phyloP scores from a whole-genome alignment of 106 monocot species.

The Agapanthus africanus region DNA sequence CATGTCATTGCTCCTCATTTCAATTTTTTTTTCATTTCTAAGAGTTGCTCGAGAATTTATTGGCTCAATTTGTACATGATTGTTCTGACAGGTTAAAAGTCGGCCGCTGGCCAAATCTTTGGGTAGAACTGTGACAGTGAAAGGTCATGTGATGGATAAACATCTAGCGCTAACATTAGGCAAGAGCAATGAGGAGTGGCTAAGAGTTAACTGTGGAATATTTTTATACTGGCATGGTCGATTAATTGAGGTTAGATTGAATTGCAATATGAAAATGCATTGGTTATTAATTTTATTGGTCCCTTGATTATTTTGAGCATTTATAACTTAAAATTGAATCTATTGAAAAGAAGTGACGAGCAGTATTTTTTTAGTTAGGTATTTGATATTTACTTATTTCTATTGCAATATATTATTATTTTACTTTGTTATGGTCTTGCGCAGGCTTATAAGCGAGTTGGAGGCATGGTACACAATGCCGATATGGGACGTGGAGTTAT shows the following conservation, averaged over 20 bases:
- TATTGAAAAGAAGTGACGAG: no score
- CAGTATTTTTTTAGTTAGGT: neutral
- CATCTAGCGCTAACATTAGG: constrained; percentile 45
- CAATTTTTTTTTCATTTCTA: neutral
- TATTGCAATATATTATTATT: neutral
- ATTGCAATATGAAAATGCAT: neutral
- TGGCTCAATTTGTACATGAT: neutral
- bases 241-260: constrained; percentile 60
- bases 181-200: constrained; percentile 48
- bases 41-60: neutral
- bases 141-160: constrained; percentile 47
- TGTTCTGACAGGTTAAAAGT: constrained; percentile 48
- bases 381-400: neutral
- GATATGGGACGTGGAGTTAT: constrained; percentile 71
- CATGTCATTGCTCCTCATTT: no score
- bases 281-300: no score
- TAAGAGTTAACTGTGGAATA: constrained; percentile 58
- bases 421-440: neutral
- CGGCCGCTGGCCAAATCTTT: constrained; percentile 44
- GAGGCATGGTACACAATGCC: constrained; percentile 54
- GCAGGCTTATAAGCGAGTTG: constrained; percentile 83
- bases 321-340: no score
- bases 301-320: no score
- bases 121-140: constrained; percentile 36
- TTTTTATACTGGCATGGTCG: constrained; percentile 90